These are phyloP conservation scores for Ophiorrhiza pumila DNA, from an alignment of 257 asterid genomes.

Conservation along the genomic window DNA sequence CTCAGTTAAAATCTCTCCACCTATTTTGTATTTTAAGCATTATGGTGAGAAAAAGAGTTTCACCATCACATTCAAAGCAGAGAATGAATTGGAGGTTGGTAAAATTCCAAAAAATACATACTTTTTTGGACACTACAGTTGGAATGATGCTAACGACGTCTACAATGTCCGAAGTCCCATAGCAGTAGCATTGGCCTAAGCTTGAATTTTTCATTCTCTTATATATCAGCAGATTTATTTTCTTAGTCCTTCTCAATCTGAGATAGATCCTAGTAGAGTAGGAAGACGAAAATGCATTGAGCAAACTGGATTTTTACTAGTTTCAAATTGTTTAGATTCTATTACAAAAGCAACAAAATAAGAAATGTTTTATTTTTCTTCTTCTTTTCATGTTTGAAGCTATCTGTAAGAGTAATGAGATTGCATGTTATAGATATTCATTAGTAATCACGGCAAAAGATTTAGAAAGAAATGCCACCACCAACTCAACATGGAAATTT, in stretches of 20 bases:
- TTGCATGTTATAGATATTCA: too few species aligned
- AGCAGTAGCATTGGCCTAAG: constrained; percentile 38
- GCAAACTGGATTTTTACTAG: neutral
- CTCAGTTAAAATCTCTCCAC: constrained; percentile 54
- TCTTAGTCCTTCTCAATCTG: neutral
- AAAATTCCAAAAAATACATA: constrained; percentile 18
- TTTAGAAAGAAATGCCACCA: too few species aligned
- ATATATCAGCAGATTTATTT: constrained; percentile 4
- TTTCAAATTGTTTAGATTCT: neutral
- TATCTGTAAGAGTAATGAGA: too few species aligned
- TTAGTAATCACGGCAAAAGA: too few species aligned
- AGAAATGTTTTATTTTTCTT: too few species aligned
- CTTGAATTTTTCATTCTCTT: neutral
- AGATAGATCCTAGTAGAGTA: neutral
- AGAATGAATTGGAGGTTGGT: constrained; percentile 1
- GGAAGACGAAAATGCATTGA: neutral
- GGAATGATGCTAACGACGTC: constrained; percentile 37
- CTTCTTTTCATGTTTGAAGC: too few species aligned
- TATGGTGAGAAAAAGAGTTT: constrained; percentile 56
- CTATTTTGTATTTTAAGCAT: constrained; percentile 42
- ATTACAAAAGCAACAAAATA: too few species aligned
- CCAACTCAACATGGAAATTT: too few species aligned
- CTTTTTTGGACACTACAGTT: constrained; percentile 39
- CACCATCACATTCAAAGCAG: constrained; percentile 51
- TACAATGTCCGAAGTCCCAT: constrained; percentile 44